Evolutionary conservation across 495 filamentous ascomycete genomes (phyloP).

Genomic region (Lepraria neglecta): DNA sequence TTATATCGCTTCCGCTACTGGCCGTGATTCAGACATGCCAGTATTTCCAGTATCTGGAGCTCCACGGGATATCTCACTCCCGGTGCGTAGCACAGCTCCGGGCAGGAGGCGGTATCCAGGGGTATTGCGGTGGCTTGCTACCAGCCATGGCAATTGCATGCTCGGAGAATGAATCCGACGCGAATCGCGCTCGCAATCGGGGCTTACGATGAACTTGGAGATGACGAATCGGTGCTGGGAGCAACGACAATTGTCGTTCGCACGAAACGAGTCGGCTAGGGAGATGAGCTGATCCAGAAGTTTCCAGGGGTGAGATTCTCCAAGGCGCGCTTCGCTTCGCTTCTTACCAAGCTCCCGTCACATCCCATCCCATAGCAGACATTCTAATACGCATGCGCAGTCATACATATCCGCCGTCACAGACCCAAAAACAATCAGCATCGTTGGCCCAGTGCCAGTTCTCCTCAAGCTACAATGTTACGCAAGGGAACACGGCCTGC

Average conservation of each 20-base stretch:
- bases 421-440: constrained; percentile 31
- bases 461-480: constrained; percentile 14
- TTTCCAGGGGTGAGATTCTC: constrained; percentile 28
- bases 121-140: constrained; percentile 29
- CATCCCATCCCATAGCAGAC: not conserved
- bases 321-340: not conserved
- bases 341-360: not conserved
- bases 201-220: constrained; percentile 31
- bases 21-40: constrained; percentile 32
- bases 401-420: constrained; percentile 33
- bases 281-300: constrained; percentile 27
- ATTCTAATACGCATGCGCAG: constrained; percentile 11
- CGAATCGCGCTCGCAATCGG: constrained; percentile 29
- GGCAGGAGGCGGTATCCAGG: constrained; percentile 27
- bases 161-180: constrained; percentile 28
- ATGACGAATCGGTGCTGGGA: constrained; percentile 23
- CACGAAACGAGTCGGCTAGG: constrained; percentile 29
- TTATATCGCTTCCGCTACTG: constrained; percentile 32
- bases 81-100: constrained; percentile 16
- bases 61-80: constrained; percentile 16
- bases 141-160: constrained; percentile 31
- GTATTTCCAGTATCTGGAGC: constrained; percentile 35
- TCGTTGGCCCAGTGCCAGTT: constrained; percentile 25
- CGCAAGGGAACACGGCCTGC: constrained; percentile 10
- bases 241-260: constrained; percentile 28